phyloP scores from a whole-genome alignment of 352 stramenopile species.

The Phytophthora europaea region DNA sequence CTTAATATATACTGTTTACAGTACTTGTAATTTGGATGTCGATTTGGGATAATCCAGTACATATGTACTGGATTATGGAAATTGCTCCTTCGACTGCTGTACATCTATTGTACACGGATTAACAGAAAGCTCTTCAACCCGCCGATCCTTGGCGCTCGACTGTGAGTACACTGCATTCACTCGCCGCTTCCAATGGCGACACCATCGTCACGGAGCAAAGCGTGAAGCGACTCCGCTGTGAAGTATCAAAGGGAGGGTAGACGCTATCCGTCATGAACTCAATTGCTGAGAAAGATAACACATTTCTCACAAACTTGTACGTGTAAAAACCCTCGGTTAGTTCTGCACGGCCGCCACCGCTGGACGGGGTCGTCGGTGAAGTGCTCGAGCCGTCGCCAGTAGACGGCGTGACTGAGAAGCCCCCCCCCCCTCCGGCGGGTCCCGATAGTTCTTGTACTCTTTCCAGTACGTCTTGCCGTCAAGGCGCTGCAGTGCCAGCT shows the following conservation, averaged over 20 bases:
- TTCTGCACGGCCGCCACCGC: neutral
- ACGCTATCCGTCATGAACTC: too few relatives aligned
- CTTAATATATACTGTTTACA: too few relatives aligned
- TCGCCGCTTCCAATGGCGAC: too few relatives aligned
- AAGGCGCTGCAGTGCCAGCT: slow-evolving; percentile 37
- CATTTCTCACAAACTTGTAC: neutral
- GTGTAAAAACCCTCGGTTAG: too few relatives aligned
- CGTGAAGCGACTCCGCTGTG: neutral
- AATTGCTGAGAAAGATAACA: too few relatives aligned
- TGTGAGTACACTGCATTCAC: too few relatives aligned
- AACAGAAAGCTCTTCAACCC: neutral
- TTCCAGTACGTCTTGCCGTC: slow-evolving; percentile 41
- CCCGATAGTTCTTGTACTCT: slow-evolving; percentile 48
- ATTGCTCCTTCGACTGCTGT: too few relatives aligned
- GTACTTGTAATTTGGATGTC: too few relatives aligned
- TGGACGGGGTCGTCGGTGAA: slow-evolving; percentile 3
- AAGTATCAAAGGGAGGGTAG: neutral
- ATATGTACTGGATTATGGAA: too few relatives aligned
- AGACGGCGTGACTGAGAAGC: slow-evolving; percentile 16
- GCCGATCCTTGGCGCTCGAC: neutral
- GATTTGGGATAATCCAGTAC: too few relatives aligned
- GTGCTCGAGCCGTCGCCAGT: slow-evolving; percentile 21
- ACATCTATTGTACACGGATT: neutral
- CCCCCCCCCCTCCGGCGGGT: slow-evolving; percentile 19
- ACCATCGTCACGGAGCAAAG: neutral